phyloP scores from a whole-genome alignment of 768 basidiomycete species.

The Asterophora parasitica region DNA sequence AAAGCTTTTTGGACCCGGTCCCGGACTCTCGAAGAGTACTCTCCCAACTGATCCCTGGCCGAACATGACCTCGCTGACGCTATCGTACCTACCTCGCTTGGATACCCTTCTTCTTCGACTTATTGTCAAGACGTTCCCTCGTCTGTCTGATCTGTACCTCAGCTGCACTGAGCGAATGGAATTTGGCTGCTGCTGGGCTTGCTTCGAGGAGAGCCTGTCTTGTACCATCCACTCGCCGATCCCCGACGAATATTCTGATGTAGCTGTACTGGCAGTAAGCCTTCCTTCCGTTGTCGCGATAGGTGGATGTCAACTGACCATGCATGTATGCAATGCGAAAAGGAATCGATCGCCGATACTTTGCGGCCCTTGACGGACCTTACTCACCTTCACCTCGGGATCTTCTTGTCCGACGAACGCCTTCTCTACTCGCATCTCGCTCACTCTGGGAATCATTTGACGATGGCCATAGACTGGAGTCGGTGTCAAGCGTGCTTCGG shows the following conservation, averaged over 20 bases:
- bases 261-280: conserved; percentile 49
- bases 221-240: conserved; percentile 60
- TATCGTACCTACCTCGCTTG: conserved; percentile 55
- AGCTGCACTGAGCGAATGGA: conserved; percentile 58
- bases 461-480: conserved; percentile 24
- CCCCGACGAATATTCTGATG: conserved; percentile 42
- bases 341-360: conserved; percentile 41
- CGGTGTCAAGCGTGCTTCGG: conserved; percentile 34
- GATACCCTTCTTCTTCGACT: conserved; percentile 41
- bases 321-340: not conserved
- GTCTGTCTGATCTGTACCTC: conserved; percentile 44
- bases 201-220: conserved; percentile 57
- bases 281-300: conserved; percentile 6
- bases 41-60: conserved; percentile 22
- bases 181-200: conserved; percentile 54
- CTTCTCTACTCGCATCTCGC: conserved; percentile 43
- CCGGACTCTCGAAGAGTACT: not conserved
- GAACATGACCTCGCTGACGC: conserved; percentile 41
- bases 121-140: conserved; percentile 44
- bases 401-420: conserved; percentile 55
- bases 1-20: conserved; percentile 29
- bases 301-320: not conserved
- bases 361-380: conserved; percentile 44
- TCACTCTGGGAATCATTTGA: conserved; percentile 30
- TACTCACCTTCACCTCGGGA: conserved; percentile 50